Percentiles rank a stretch among this genome's conserved stretches.
These are phyloP conservation scores for Dactylellina drechsleri DNA, from an alignment of 2,329 filamentous ascomycete genomes.

Conservation along the genomic window DNA sequence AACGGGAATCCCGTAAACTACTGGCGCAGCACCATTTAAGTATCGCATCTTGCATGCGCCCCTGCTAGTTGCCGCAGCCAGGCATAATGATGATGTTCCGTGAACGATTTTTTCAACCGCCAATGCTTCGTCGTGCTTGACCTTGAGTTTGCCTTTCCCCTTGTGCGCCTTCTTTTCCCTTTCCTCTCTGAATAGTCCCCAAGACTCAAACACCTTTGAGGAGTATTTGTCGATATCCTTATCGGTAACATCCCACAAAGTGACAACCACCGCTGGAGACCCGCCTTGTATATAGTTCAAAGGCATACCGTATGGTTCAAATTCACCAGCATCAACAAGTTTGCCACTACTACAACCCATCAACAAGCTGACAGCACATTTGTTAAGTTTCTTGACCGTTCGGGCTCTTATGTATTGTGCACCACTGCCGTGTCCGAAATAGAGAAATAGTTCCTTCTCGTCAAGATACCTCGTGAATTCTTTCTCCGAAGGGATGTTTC, in stretches of 20 bases:
- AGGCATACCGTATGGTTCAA: conserved; percentile 89
- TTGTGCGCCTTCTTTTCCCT: conserved; percentile 59
- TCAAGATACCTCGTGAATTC: conserved; percentile 78
- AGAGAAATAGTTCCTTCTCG: conserved; percentile 78
- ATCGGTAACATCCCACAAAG: conserved; percentile 97
- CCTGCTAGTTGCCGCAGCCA: conserved; percentile 80
- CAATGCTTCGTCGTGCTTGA: conserved; percentile 57
- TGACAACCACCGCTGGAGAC: conserved; percentile 85
- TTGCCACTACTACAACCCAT: conserved; percentile 94
- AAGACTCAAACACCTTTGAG: conserved; percentile 79
- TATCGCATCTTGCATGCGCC: conserved; percentile 87
- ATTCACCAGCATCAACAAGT: conserved; percentile 81
- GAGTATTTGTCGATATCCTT: conserved; percentile 96
- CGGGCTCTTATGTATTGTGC: conserved; percentile 91
- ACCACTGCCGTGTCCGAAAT: conserved; percentile 95
- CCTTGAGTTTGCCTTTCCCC: conserved; percentile 59
- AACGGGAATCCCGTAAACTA: conserved; percentile 93
- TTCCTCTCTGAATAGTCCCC: conserved; percentile 72
- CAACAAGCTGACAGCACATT: conserved; percentile 83
- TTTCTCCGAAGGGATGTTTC: conserved; percentile 76
- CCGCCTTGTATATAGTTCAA: conserved; percentile 92
- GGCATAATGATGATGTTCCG: conserved; percentile 71
- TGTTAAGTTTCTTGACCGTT: conserved; percentile 79
- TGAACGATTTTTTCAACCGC: conserved; percentile 59
- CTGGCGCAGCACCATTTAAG: conserved; percentile 90